Percentiles rank a stretch among this genome's conserved stretches.
phyloP scores from a whole-genome alignment of 768 basidiomycete genomes.

The Exsudoporus frostii region DNA sequence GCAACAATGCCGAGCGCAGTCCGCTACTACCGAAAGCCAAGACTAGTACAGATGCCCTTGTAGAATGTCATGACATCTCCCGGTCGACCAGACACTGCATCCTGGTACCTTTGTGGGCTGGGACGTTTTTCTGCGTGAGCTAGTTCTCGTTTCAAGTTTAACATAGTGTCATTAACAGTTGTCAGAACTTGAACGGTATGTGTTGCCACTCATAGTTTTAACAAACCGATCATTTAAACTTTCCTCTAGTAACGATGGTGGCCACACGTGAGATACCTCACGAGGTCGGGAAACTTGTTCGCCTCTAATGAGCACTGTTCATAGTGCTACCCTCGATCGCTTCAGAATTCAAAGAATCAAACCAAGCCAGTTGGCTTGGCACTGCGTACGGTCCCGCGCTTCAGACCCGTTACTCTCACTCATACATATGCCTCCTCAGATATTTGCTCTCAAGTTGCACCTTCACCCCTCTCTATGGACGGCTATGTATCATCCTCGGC shows the following conservation, averaged over 20 bases:
- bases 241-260: conserved; percentile 20
- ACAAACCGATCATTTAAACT: neutral
- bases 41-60: neutral
- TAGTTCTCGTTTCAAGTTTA: neutral
- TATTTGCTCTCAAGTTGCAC: conserved; percentile 18
- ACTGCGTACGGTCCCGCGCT: conserved; percentile 13
- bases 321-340: conserved; percentile 15
- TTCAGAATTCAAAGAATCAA: conserved; percentile 25
- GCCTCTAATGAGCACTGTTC: neutral
- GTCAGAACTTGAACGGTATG: conserved; percentile 13
- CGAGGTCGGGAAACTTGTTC: neutral
- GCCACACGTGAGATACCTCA: conserved; percentile 14
- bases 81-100: conserved; percentile 56
- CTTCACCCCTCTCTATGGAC: conserved; percentile 19
- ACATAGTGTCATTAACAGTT: neutral
- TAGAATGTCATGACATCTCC: conserved; percentile 57
- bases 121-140: conserved; percentile 65
- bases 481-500: conserved; percentile 16
- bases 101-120: conserved; percentile 62
- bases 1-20: conserved; percentile 15
- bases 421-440: neutral
- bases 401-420: too few species aligned
- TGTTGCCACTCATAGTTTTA: neutral
- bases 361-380: conserved; percentile 27
- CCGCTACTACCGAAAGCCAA: conserved; percentile 19